These are phyloP conservation scores for Scutellaria baicalensis DNA, from an alignment of 257 asterid genomes.

Conservation along the genomic window DNA sequence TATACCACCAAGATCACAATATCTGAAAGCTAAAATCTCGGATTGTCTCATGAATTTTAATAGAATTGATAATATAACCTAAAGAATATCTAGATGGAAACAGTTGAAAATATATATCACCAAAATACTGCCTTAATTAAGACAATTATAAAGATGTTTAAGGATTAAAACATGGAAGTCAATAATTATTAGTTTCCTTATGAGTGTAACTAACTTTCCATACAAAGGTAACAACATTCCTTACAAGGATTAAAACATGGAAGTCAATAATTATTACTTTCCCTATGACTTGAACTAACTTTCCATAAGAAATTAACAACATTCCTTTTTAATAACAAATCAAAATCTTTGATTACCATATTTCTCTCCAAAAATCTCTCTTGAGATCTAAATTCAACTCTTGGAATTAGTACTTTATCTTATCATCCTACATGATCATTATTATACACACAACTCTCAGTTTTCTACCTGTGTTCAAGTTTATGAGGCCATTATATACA, in stretches of 20 bases:
- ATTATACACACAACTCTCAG: not conserved
- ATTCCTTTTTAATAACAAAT: not conserved
- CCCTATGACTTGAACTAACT: constrained; percentile 2
- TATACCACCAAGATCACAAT: no score
- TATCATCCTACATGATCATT: not conserved
- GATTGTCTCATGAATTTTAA: no score
- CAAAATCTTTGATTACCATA: constrained; percentile 21
- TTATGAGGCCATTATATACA: not conserved
- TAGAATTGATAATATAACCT: not conserved
- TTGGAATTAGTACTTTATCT: not conserved
- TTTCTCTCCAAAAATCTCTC: constrained; percentile 27
- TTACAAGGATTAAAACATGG: constrained; percentile 1
- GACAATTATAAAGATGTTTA: constrained; percentile 12
- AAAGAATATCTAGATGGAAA: not conserved
- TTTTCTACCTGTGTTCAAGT: constrained; percentile 12
- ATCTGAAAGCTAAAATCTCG: no score
- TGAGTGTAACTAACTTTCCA: constrained; percentile 11
- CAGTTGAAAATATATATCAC: constrained; percentile 3
- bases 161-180: constrained; percentile 15
- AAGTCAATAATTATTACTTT: no score
- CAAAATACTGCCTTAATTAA: not conserved
- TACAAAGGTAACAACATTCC: not conserved
- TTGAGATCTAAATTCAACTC: not conserved
- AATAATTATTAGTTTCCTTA: no score
- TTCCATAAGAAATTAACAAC: not conserved